Conservation (phyloP, 331 rosid genomes). For the Dryas integrifolia region DNA sequence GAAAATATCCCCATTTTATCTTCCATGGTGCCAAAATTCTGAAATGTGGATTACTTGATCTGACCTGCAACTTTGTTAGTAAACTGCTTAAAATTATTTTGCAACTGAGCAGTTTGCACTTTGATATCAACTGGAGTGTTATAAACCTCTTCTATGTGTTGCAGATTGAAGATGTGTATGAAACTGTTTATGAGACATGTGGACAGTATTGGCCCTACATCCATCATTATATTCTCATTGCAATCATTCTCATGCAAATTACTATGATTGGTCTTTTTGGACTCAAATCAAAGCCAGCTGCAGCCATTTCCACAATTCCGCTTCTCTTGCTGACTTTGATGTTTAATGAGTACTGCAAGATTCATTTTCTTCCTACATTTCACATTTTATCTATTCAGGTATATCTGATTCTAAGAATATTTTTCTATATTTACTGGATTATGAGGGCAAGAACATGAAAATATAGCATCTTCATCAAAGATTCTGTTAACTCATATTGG, state of each 20-base stretch:
- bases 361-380: conserved; percentile 78
- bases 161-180: conserved; percentile 86
- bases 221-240: conserved; percentile 70
- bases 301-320: conserved; percentile 75
- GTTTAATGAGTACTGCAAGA: conserved; percentile 87
- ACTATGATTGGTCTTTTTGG: conserved; percentile 91
- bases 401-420: not conserved
- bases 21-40: not conserved
- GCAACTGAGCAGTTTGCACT: not conserved
- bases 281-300: conserved; percentile 79
- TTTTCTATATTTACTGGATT: not conserved
- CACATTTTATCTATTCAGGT: conserved; percentile 62
- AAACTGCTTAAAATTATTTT: not conserved
- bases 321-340: conserved; percentile 59
- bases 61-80: not conserved
- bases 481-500: not conserved
- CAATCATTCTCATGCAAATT: conserved; percentile 79
- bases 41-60: not conserved
- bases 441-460: not conserved
- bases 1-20: not conserved
- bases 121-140: conserved; percentile 2
- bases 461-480: not conserved
- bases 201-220: conserved; percentile 90
- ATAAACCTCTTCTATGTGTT: not conserved
- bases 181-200: conserved; percentile 66